Percentiles rank a stretch among this genome's conserved stretches.
Conservation (phyloP, 805 yeast genomes). For the Yamadazyma nakazawae region DNA sequence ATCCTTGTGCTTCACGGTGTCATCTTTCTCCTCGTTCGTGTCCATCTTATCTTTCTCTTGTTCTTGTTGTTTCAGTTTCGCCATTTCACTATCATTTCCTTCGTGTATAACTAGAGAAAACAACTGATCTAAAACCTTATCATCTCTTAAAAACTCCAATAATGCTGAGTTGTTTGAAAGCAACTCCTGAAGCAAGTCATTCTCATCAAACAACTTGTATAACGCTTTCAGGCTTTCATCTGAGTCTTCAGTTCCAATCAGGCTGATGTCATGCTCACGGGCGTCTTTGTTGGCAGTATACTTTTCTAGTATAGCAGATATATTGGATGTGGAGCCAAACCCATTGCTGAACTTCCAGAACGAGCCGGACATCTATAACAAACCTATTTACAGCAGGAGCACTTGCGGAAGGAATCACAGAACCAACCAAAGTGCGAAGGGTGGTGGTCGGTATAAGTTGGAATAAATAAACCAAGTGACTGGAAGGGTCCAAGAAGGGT, state of each 20-base stretch:
- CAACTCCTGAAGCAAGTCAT: conserved; percentile 42
- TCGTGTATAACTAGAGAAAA: conserved; percentile 38
- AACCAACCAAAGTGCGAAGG: no score
- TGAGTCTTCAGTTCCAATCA: not conserved
- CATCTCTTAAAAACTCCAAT: conserved; percentile 41
- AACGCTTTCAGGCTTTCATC: conserved; percentile 19
- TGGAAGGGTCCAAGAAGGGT: no score
- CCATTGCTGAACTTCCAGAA: conserved; percentile 49
- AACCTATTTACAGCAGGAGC: not conserved
- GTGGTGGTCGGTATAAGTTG: no score
- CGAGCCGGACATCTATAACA: conserved; percentile 40
- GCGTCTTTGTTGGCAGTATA: conserved; percentile 21
- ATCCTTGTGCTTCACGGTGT: not conserved
- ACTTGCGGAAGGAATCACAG: no score
- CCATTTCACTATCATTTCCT: conserved; percentile 16
- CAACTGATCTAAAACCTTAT: conserved; percentile 31
- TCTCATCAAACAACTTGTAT: conserved; percentile 38
- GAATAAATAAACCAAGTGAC: no score
- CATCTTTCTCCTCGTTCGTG: not conserved
- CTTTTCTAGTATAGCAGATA: conserved; percentile 37
- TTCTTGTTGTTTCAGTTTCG: not conserved
- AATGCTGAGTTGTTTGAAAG: conserved; percentile 40
- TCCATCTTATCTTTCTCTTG: conserved; percentile 1
- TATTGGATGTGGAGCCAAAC: conserved; percentile 40
- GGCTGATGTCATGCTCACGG: conserved; percentile 12